Percentiles rank a stretch among this genome's conserved stretches.
These are phyloP conservation scores for Candida anglica DNA, from an alignment of 805 yeast genomes.

Conservation along the genomic window DNA sequence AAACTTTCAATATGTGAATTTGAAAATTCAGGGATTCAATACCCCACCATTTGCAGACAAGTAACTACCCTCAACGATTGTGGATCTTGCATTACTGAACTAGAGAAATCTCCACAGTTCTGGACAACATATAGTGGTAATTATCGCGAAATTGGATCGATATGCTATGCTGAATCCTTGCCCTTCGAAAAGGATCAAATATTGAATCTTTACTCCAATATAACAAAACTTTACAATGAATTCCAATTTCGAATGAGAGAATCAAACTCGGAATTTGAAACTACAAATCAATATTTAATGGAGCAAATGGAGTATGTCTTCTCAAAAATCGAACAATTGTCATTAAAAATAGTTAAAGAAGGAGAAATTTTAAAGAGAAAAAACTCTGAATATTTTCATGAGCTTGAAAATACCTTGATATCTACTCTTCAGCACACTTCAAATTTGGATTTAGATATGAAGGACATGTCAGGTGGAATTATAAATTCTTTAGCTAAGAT, in stretches of 20 bases:
- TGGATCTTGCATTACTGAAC: slow-evolving; percentile 18
- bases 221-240: slow-evolving; percentile 26
- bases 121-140: slow-evolving; percentile 76
- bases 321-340: too few relatives aligned
- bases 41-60: slow-evolving; percentile 24
- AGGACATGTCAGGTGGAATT: too few relatives aligned
- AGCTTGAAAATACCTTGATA: too few relatives aligned
- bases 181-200: slow-evolving; percentile 53
- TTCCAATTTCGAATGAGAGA: neutral
- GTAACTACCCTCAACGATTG: slow-evolving; percentile 22
- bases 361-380: too few relatives aligned
- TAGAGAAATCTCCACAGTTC: slow-evolving; percentile 51
- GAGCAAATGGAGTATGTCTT: too few relatives aligned
- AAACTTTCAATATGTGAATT: slow-evolving; percentile 54
- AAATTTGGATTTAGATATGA: too few relatives aligned
- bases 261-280: neutral
- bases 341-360: too few relatives aligned
- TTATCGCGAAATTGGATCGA: slow-evolving; percentile 47
- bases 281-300: neutral
- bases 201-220: slow-evolving; percentile 41
- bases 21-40: slow-evolving; percentile 38
- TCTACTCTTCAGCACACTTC: too few relatives aligned
- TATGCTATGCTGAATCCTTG: slow-evolving; percentile 50
- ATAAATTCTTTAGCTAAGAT: too few relatives aligned
- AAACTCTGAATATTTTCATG: too few relatives aligned